These are phyloP conservation scores for Penicillium sp. DNA, from an alignment of 2,329 filamentous ascomycete genomes.

Conservation along the genomic window DNA sequence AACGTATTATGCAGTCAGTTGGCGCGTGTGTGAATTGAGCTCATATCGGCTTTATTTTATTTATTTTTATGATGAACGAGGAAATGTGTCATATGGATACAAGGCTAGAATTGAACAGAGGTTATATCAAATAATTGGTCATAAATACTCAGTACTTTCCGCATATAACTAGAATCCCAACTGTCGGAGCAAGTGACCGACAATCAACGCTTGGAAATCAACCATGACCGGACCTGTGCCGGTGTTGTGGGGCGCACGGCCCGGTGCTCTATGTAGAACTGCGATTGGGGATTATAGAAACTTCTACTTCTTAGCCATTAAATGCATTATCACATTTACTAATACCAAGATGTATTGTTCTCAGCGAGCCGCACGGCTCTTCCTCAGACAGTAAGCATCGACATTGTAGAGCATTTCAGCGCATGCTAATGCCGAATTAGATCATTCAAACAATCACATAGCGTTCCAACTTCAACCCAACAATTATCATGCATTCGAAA, in stretches of 20 bases:
- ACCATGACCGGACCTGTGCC: background rate
- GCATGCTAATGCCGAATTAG: background rate
- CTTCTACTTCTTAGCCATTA: background rate
- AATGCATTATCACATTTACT: background rate
- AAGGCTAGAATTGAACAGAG: background rate
- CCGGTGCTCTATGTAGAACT: background rate
- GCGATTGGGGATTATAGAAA: background rate
- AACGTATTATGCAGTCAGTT: constrained; percentile 24
- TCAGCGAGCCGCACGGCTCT: background rate
- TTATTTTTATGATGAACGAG: background rate
- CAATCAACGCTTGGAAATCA: background rate
- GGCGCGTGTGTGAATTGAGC: constrained; percentile 4
- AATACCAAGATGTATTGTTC: background rate
- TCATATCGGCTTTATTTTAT: background rate
- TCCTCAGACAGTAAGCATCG: background rate
- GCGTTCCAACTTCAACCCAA: background rate
- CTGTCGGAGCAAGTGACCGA: background rate
- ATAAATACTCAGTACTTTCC: no score
- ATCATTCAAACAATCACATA: background rate
- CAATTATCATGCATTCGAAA: background rate
- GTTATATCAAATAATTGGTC: background rate
- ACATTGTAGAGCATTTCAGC: no score
- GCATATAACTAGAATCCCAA: background rate
- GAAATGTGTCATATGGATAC: background rate
- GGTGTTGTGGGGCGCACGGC: background rate